Conservation (phyloP, 2,329 filamentous ascomycete genomes). For the Immersiporthe knoxdaviesiana region DNA sequence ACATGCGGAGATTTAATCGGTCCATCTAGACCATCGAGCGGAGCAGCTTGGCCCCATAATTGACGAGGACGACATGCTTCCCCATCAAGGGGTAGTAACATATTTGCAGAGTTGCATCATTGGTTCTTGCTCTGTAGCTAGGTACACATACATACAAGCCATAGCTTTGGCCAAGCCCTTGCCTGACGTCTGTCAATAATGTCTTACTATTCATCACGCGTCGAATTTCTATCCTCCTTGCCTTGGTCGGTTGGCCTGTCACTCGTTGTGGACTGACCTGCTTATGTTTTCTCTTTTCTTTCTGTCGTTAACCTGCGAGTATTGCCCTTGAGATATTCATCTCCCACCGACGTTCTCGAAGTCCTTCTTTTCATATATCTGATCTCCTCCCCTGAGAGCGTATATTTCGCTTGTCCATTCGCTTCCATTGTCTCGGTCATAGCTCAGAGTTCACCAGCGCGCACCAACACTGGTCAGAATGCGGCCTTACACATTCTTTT, state of each 20-base stretch:
- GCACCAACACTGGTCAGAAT: constrained; percentile 27
- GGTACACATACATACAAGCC: background rate
- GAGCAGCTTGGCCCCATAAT: background rate
- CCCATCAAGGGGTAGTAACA: background rate
- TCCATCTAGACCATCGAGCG: constrained; percentile 5
- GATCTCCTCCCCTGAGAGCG: background rate
- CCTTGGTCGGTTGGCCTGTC: background rate
- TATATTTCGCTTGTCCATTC: background rate
- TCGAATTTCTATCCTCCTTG: background rate
- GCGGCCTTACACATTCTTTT: constrained; percentile 31
- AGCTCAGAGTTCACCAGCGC: background rate
- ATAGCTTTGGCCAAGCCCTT: background rate
- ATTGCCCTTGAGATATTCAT: too few species aligned
- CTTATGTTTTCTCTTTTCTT: background rate
- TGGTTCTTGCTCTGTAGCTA: background rate
- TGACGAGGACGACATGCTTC: background rate
- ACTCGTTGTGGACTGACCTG: background rate
- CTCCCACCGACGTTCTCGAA: background rate
- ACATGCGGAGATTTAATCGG: constrained; percentile 3
- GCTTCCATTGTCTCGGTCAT: background rate
- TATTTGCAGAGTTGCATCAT: background rate
- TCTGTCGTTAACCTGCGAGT: too few species aligned
- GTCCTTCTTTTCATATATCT: background rate
- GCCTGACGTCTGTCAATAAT: background rate
- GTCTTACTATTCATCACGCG: background rate